Evolutionary conservation across 257 asterid genomes (phyloP).

Genomic region (Penstemon eatonii): DNA sequence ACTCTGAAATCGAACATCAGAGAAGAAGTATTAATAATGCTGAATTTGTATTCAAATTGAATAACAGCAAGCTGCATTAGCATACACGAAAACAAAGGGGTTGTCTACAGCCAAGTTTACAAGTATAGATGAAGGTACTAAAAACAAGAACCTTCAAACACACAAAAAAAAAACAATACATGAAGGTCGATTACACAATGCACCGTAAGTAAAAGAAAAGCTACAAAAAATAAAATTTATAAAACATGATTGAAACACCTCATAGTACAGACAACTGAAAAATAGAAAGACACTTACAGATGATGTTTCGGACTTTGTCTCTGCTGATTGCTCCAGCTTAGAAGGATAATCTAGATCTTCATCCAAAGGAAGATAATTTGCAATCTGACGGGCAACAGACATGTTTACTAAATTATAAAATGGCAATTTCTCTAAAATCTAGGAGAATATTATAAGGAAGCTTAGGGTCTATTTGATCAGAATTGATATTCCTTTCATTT

Average conservation of each 20-base stretch:
- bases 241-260: conserved; percentile 13
- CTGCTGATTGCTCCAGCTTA: conserved; percentile 82
- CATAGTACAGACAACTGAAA: conserved; percentile 16
- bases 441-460: conserved; percentile 24
- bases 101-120: conserved; percentile 1
- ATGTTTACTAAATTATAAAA: conserved; percentile 18
- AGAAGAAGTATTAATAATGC: conserved; percentile 20
- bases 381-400: conserved; percentile 58
- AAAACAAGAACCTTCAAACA: conserved; percentile 27
- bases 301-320: conserved; percentile 53
- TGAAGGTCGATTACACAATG: conserved; percentile 25
- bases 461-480: background rate
- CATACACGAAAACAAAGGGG: conserved; percentile 1
- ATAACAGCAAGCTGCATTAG: conserved; percentile 24
- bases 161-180: conserved; percentile 10
- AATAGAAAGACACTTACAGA: conserved; percentile 52
- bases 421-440: conserved; percentile 20
- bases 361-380: conserved; percentile 83
- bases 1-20: conserved; percentile 48
- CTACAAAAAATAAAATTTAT: background rate
- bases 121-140: background rate
- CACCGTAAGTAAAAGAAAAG: conserved; percentile 20
- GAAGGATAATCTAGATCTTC: conserved; percentile 90
- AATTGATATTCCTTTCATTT: background rate
- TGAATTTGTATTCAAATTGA: conserved; percentile 6